Conservation (phyloP, 116 monocot genomes). For the Papilionanthe hybrid region DNA sequence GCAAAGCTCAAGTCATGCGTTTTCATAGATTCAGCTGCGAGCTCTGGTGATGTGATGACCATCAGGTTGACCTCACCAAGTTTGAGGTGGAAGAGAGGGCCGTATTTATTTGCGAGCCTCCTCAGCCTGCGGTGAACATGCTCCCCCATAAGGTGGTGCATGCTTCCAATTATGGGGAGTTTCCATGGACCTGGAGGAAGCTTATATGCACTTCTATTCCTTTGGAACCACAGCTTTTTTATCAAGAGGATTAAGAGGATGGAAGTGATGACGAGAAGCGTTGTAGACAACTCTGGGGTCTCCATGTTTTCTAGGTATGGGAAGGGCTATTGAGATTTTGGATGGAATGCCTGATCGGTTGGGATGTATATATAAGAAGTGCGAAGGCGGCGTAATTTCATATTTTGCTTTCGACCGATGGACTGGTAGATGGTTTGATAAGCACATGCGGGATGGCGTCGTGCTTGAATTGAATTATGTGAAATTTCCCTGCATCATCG, state of each 20-base stretch:
- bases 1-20: constrained; percentile 23
- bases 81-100: constrained; percentile 21
- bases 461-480: too few species aligned
- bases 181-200: constrained; percentile 17
- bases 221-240: not conserved
- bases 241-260: constrained; percentile 1
- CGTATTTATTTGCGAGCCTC: constrained; percentile 11
- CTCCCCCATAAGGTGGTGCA: constrained; percentile 12
- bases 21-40: constrained; percentile 6
- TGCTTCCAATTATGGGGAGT: constrained; percentile 10
- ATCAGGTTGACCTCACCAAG: constrained; percentile 13
- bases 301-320: not conserved
- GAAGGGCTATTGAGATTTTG: too few species aligned
- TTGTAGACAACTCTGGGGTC: not conserved
- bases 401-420: too few species aligned
- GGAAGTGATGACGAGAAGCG: not conserved
- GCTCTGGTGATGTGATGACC: constrained; percentile 19
- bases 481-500: too few species aligned
- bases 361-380: too few species aligned
- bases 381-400: too few species aligned
- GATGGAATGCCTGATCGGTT: not conserved
- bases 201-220: not conserved
- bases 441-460: too few species aligned
- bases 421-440: too few species aligned
- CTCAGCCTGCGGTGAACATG: not conserved